These are phyloP conservation scores for Truncatella angustata DNA, from an alignment of 2,329 filamentous ascomycete genomes.

Conservation along the genomic window DNA sequence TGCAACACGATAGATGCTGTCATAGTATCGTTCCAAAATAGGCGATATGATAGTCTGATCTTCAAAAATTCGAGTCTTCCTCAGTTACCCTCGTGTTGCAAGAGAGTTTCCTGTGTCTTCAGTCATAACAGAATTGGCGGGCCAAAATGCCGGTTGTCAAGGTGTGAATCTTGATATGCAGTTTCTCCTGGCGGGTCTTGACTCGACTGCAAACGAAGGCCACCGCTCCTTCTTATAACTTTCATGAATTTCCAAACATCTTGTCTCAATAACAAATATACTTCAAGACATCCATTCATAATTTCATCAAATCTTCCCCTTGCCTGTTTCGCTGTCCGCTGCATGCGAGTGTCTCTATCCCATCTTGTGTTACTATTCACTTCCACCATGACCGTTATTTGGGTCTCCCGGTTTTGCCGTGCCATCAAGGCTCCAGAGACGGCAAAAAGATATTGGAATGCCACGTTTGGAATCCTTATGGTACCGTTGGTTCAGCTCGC, in stretches of 20 bases:
- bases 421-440: conserved; percentile 21
- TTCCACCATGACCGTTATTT: conserved; percentile 15
- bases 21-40: no score
- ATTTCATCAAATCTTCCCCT: conserved; percentile 4
- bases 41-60: no score
- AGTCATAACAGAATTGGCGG: no score
- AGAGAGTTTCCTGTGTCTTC: no score
- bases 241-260: conserved; percentile 7
- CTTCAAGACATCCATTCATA: conserved; percentile 18
- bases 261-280: conserved; percentile 19
- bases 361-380: conserved; percentile 16
- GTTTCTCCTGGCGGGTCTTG: neutral
- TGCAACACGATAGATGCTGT: neutral
- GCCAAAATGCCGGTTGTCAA: no score
- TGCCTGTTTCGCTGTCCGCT: conserved; percentile 5
- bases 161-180: neutral
- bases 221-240: conserved; percentile 11
- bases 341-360: conserved; percentile 23
- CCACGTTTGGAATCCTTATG: conserved; percentile 21
- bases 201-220: conserved; percentile 17
- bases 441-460: conserved; percentile 23
- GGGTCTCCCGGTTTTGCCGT: conserved; percentile 19
- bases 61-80: no score
- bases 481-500: conserved; percentile 23
- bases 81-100: no score